Conservation (phyloP, 2,329 filamentous ascomycete genomes). For the Talaromyces sp. region DNA sequence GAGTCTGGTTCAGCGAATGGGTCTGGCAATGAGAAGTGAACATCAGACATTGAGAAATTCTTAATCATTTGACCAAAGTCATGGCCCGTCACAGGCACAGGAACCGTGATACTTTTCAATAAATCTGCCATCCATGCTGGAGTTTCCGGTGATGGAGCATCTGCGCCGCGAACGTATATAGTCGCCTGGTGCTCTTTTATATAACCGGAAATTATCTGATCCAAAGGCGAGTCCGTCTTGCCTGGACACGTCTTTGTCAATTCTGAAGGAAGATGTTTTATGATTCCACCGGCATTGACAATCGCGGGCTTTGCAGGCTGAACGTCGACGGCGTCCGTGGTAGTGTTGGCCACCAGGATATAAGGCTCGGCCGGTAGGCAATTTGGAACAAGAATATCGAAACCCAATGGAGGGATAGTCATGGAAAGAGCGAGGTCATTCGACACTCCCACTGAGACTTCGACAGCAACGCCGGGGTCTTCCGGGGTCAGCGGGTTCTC, state of each 20-base stretch:
- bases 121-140: conserved; percentile 80
- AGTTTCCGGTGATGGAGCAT: conserved; percentile 58
- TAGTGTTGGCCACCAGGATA: conserved; percentile 72
- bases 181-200: conserved; percentile 72
- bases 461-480: conserved; percentile 65
- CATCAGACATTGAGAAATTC: conserved; percentile 79
- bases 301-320: conserved; percentile 61
- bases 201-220: conserved; percentile 73
- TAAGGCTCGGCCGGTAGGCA: conserved; percentile 66
- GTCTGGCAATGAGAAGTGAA: conserved; percentile 79
- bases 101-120: conserved; percentile 73
- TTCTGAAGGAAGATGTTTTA: conserved; percentile 66
- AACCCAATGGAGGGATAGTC: conserved; percentile 70
- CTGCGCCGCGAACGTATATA: conserved; percentile 76
- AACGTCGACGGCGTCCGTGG: conserved; percentile 61
- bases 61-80: conserved; percentile 77
- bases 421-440: conserved; percentile 77
- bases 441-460: conserved; percentile 64
- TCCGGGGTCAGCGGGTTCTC: conserved; percentile 55
- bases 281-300: conserved; percentile 64
- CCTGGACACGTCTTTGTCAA: conserved; percentile 70
- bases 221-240: conserved; percentile 73
- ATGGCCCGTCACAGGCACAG: conserved; percentile 75
- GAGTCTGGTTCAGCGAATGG: conserved; percentile 69
- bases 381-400: conserved; percentile 78